phyloP scores from a whole-genome alignment of 1,284 basidiomycete species.

The Ceratobasidium sp. region DNA sequence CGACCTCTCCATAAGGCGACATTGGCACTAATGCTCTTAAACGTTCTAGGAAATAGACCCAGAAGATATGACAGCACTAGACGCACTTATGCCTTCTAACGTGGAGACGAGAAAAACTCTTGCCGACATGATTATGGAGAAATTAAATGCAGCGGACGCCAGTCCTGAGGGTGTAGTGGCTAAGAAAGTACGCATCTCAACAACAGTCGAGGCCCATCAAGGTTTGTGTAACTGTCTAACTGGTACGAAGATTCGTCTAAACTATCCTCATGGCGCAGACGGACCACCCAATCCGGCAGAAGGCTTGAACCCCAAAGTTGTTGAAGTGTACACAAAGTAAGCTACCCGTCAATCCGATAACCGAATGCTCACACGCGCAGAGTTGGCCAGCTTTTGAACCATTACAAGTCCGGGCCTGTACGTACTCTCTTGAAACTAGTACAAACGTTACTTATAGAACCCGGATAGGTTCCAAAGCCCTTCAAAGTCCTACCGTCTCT shows the following conservation, averaged over 20 bases:
- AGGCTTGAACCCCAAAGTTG: constrained; percentile 95
- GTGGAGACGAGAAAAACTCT: constrained; percentile 83
- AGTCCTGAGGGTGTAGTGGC: constrained; percentile 56
- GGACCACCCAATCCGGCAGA: constrained; percentile 85
- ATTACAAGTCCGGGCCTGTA: constrained; percentile 92
- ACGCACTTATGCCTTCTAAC: constrained; percentile 80
- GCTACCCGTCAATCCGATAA: constrained; percentile 51
- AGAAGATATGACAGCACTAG: constrained; percentile 85
- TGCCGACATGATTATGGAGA: constrained; percentile 96
- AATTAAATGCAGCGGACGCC: constrained; percentile 77
- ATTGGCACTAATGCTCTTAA: constrained; percentile 15
- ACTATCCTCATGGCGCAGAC: constrained; percentile 57
- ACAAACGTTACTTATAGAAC: not conserved
- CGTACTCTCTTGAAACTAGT: not conserved
- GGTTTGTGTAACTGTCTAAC: constrained; percentile 57
- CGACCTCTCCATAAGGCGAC: not conserved
- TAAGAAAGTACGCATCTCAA: constrained; percentile 44
- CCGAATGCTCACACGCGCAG: constrained; percentile 22
- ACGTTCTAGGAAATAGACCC: constrained; percentile 84
- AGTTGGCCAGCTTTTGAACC: constrained; percentile 79
- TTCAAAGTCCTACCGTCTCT: constrained; percentile 99
- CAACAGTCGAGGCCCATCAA: constrained; percentile 58
- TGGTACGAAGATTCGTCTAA: not conserved
- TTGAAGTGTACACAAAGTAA: constrained; percentile 95
- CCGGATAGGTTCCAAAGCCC: constrained; percentile 79